Base-by-base conservation (phyloP, 106 monocot species). In the Narthecium ossifragum region DNA sequence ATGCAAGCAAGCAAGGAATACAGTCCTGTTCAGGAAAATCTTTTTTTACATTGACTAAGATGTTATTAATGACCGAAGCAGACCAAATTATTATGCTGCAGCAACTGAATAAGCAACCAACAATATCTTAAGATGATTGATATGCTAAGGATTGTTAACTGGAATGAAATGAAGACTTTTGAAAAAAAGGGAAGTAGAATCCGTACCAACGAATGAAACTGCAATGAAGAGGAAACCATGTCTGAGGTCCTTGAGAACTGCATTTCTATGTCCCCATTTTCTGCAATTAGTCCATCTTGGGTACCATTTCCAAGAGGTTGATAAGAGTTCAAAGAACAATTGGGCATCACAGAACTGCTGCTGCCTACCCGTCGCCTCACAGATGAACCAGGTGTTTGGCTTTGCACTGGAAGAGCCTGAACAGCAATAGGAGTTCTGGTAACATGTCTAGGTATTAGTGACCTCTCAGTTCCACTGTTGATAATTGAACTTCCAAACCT, bases 361-460 rank as follows among this genome's bases (percentile, higher is more conserved):
- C 13, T 55, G 11, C 32, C 28, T 48, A 40, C 22, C 29, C 46
- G 58, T 62, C 67, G 36, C 20, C 67, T 67, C 25, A 29, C 58
- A 39, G 57, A 55, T 46, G 65, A 53, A 65, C 6, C 48, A 6
- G 53, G 26, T 28, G 66, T 38, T 36, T 77, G 77, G 27, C 41
- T 6, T 13, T 40, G 81, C 36, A 68, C 75, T 46, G 75, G 66
- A 76, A 81, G 81, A 48, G 76, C 81, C 57, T 76, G 81, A 46
- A 81, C 71, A 36, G 75, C 81, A 29, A 60, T 52, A 3, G 81
- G 73, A 45, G 5, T 32, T 55, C 75, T 67, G 31, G 9, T 57
- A 15, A 65, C 54, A 63, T 57, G 29, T 53, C 57, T 72, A 11
- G 62, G 65, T 26, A 72, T 55, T 27, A 29, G 22, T 4, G 46